phyloP scores from a whole-genome alignment of 2,329 filamentous ascomycete species.

The Fusarium sp. region DNA sequence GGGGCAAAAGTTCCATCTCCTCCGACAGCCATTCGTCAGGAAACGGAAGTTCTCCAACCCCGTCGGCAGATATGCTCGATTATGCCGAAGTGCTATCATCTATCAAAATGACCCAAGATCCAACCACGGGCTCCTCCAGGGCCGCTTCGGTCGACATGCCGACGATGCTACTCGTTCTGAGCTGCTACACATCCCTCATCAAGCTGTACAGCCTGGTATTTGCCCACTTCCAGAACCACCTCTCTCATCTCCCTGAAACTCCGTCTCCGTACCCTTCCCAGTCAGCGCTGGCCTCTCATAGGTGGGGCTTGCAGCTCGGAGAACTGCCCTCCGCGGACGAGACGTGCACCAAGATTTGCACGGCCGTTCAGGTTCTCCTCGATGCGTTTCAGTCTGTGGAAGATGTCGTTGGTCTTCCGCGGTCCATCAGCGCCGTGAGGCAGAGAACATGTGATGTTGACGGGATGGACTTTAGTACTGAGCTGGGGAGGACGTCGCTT shows the following conservation, averaged over 20 bases:
- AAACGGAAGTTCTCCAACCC: not conserved
- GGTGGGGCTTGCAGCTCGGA: constrained; percentile 9
- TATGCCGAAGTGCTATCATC: not conserved
- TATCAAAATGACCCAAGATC: not conserved
- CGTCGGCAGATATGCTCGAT: not conserved
- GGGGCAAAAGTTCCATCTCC: not conserved
- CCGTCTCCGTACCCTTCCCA: not conserved
- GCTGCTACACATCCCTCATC: not conserved
- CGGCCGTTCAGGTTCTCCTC: not conserved
- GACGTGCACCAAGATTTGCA: constrained; percentile 7
- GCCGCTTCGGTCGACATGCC: not conserved
- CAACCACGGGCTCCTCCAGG: not conserved
- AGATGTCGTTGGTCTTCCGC: not conserved
- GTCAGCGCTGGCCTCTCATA: not conserved
- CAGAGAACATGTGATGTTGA: not conserved
- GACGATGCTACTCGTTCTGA: not conserved
- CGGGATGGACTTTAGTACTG: not conserved
- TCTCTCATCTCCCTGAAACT: not conserved
- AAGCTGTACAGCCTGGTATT: not conserved
- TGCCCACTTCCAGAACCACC: not conserved
- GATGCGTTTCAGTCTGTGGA: constrained; percentile 1
- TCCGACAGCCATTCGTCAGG: not conserved
- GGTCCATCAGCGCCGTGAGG: not conserved
- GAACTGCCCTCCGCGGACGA: constrained; percentile 6
- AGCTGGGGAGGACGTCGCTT: not conserved